These are phyloP conservation scores for Pholiota conissans DNA, from an alignment of 768 basidiomycete genomes.

Conservation along the genomic window DNA sequence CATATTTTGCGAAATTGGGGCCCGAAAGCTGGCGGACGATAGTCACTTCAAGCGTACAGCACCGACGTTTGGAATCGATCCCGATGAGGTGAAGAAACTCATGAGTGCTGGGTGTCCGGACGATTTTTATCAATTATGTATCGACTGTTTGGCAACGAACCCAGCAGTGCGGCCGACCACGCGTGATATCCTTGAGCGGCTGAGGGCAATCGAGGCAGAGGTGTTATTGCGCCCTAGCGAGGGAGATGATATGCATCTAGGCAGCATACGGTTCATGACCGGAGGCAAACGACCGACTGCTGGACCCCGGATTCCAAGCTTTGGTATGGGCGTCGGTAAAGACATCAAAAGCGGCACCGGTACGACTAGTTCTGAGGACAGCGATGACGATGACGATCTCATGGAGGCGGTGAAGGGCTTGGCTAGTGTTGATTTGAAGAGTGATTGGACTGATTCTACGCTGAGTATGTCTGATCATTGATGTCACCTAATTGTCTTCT, in stretches of 20 bases:
- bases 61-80: conserved; percentile 78
- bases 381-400: conserved; percentile 74
- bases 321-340: conserved; percentile 70
- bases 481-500: conserved; percentile 5
- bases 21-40: conserved; percentile 85
- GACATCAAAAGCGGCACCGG: conserved; percentile 49
- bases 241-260: conserved; percentile 73
- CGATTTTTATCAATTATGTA: conserved; percentile 70
- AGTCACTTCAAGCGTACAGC: conserved; percentile 72
- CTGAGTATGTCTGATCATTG: conserved; percentile 28
- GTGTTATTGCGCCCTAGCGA: conserved; percentile 68
- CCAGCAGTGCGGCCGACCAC: conserved; percentile 75
- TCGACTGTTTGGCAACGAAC: conserved; percentile 73
- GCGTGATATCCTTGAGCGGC: conserved; percentile 72
- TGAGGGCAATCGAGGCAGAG: conserved; percentile 82
- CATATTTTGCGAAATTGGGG: conserved; percentile 90
- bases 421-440: conserved; percentile 49
- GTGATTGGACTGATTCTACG: conserved; percentile 44
- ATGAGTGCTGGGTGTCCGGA: conserved; percentile 78
- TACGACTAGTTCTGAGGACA: conserved; percentile 49
- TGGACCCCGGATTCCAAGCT: conserved; percentile 84
- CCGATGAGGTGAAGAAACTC: conserved; percentile 64
- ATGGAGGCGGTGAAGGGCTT: conserved; percentile 58
- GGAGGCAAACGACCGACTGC: conserved; percentile 57
- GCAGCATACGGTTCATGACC: conserved; percentile 83